These are phyloP conservation scores for Trypanosoma brucei DNA, from an alignment of 208 protist species.

Conservation along the genomic window DNA sequence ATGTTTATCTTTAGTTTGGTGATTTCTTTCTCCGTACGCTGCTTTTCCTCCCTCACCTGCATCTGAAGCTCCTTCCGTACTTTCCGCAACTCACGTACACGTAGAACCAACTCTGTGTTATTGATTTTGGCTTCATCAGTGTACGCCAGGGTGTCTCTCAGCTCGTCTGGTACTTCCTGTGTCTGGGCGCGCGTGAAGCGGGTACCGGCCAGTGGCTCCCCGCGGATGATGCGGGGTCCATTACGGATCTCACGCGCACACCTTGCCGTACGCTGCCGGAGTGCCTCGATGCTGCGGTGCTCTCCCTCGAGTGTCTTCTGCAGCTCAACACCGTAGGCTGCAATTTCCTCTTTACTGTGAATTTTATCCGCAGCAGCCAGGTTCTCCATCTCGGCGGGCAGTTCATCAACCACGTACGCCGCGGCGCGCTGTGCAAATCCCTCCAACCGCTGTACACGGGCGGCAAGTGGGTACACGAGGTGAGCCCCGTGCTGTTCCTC, in stretches of 20 bases:
- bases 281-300: conserved; percentile 35
- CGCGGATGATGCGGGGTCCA: conserved; percentile 20
- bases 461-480: conserved; percentile 54
- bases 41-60: conserved; percentile 46
- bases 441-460: conserved; percentile 71
- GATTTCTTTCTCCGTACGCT: conserved; percentile 28
- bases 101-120: conserved; percentile 10
- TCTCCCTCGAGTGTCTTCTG: conserved; percentile 45
- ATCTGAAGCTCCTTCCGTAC: conserved; percentile 44
- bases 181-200: not conserved
- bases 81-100: conserved; percentile 15
- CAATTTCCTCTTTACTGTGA: conserved; percentile 65
- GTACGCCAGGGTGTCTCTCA: conserved; percentile 36
- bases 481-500: conserved; percentile 38
- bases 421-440: conserved; percentile 34
- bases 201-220: conserved; percentile 10
- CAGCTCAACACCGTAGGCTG: conserved; percentile 56
- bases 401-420: conserved; percentile 38
- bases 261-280: conserved; percentile 31
- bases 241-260: conserved; percentile 23
- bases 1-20: conserved; percentile 42
- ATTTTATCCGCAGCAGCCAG: conserved; percentile 45
- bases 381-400: conserved; percentile 50
- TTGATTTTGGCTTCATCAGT: conserved; percentile 34
- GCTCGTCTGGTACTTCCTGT: conserved; percentile 29